Percentiles rank a stretch among this genome's conserved stretches.
Conservation (phyloP, 805 yeast species). For the Metschnikowia anglica region DNA sequence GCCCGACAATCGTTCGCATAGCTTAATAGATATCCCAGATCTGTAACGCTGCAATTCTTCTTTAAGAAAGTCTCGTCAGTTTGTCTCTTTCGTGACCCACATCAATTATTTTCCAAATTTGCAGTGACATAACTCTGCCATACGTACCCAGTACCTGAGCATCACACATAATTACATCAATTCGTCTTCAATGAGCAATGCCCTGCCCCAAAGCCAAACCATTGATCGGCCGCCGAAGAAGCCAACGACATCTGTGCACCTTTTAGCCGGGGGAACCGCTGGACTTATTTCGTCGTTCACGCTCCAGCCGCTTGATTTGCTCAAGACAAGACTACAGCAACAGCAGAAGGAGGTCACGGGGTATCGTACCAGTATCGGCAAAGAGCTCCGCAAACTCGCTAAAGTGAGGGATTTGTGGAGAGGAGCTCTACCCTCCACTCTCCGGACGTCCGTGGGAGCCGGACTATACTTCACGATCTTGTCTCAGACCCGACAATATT, state of each 20-base stretch:
- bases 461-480: constrained; percentile 79
- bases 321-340: constrained; percentile 81
- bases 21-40: neutral
- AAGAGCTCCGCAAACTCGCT: constrained; percentile 43
- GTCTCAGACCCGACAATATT: constrained; percentile 54
- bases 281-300: constrained; percentile 79
- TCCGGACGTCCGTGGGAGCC: constrained; percentile 88
- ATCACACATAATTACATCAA: neutral
- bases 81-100: too few relatives aligned
- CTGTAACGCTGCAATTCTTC: neutral
- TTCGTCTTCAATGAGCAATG: constrained; percentile 5
- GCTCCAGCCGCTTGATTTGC: constrained; percentile 84
- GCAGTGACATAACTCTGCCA: neutral
- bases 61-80: too few relatives aligned
- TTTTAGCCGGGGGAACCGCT: constrained; percentile 78
- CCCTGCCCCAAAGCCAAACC: neutral
- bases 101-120: too few relatives aligned
- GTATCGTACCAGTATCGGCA: constrained; percentile 33
- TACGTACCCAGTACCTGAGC: neutral
- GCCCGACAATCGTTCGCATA: neutral
- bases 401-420: constrained; percentile 70
- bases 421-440: constrained; percentile 88
- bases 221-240: constrained; percentile 1
- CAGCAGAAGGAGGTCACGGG: constrained; percentile 31
- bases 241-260: constrained; percentile 43